These are phyloP conservation scores for Rhynchosporium agropyri DNA, from an alignment of 2,329 filamentous ascomycete species.

Conservation along the genomic window DNA sequence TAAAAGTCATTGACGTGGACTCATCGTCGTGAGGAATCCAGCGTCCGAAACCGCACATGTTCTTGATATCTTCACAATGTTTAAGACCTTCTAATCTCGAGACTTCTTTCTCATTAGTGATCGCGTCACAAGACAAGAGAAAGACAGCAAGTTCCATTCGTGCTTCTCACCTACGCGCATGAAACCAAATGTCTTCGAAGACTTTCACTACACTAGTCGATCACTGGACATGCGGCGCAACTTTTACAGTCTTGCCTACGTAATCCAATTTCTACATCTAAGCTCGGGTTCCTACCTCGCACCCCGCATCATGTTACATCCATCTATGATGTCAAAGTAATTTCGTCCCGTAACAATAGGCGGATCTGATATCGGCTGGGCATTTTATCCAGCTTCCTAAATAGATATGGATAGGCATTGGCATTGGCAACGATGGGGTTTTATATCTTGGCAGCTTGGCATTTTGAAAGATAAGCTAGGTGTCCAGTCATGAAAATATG, in stretches of 20 bases:
- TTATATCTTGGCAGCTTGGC: conserved; percentile 4
- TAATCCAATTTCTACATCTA: background rate
- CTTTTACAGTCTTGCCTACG: background rate
- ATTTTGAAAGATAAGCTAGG: conserved; percentile 1
- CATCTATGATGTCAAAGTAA: conserved; percentile 2
- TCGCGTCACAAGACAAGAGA: too few relatives aligned
- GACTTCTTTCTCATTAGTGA: too few relatives aligned
- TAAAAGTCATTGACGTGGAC: too few relatives aligned
- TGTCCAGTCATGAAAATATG: background rate
- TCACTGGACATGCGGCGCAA: too few relatives aligned
- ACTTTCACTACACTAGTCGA: too few relatives aligned
- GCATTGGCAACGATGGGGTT: background rate
- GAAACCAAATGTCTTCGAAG: too few relatives aligned
- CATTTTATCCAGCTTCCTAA: conserved; percentile 12
- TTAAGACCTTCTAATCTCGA: too few relatives aligned
- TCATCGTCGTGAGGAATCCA: too few relatives aligned
- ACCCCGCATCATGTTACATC: background rate
- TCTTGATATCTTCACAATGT: too few relatives aligned
- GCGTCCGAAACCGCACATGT: too few relatives aligned
- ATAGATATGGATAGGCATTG: background rate
- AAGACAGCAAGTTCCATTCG: too few relatives aligned
- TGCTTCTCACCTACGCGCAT: too few relatives aligned
- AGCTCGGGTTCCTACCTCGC: background rate
- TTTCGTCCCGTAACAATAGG: background rate
- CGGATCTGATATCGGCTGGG: background rate